Evolutionary conservation across 495 filamentous ascomycete genomes (phyloP).

Genomic region (Peziza echinospora): DNA sequence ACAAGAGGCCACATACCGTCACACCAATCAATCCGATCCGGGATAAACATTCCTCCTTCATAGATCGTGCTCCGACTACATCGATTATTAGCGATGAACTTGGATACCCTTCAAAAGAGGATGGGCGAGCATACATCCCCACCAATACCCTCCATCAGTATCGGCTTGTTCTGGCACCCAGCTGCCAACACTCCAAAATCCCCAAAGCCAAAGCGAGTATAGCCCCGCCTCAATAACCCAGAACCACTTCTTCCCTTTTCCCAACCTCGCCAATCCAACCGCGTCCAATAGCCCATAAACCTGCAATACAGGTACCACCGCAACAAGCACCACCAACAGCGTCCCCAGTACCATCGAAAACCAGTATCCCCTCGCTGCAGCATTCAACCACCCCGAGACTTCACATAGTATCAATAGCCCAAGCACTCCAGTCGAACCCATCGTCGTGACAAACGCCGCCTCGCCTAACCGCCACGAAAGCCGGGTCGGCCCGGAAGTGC

Average conservation of each 20-base stretch:
- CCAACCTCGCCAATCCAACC: constrained; percentile 29
- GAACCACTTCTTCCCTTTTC: constrained; percentile 27
- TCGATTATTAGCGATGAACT: too few species aligned
- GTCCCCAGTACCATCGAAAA: constrained; percentile 40
- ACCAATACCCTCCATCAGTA: constrained; percentile 11
- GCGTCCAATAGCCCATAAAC: constrained; percentile 41
- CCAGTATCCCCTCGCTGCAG: constrained; percentile 36
- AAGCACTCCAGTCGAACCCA: constrained; percentile 50
- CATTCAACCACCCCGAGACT: constrained; percentile 46
- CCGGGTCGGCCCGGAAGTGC: too few species aligned
- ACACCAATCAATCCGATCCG: constrained; percentile 63
- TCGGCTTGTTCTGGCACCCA: constrained; percentile 34
- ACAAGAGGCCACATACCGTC: constrained; percentile 19
- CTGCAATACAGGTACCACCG: constrained; percentile 49
- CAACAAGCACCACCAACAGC: constrained; percentile 42
- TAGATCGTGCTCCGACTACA: constrained; percentile 21
- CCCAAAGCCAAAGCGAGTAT: constrained; percentile 39
- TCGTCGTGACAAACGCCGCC: constrained; percentile 43
- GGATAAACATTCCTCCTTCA: constrained; percentile 54
- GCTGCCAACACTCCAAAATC: constrained; percentile 55
- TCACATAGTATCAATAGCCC: constrained; percentile 59
- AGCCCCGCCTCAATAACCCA: constrained; percentile 35
- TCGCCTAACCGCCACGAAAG: constrained; percentile 33
- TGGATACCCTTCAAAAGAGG: too few species aligned
- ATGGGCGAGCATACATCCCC: not conserved